phyloP scores from a whole-genome alignment of 2,329 filamentous ascomycete genomes.

The Botryotinia convoluta region DNA sequence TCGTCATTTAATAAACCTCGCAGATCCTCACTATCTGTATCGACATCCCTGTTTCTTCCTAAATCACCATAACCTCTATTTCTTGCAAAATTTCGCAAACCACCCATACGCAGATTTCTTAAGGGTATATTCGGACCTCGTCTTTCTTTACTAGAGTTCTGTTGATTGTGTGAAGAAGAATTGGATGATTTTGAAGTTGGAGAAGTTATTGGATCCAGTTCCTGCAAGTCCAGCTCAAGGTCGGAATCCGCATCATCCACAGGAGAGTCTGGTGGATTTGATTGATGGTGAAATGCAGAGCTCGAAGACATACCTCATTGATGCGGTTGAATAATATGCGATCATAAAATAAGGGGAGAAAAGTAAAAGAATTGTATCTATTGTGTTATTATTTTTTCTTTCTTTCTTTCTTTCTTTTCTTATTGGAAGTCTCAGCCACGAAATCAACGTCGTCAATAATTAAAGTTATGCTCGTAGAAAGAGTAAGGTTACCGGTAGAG shows the following conservation, averaged over 20 bases:
- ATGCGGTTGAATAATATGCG: constrained; percentile 31
- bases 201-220: constrained; percentile 63
- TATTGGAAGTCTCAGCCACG: constrained; percentile 1
- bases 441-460: constrained; percentile 1
- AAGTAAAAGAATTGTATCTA: background rate
- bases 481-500: background rate
- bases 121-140: constrained; percentile 58
- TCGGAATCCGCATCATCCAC: constrained; percentile 72
- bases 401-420: background rate
- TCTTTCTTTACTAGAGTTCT: constrained; percentile 34
- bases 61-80: constrained; percentile 58
- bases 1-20: constrained; percentile 64
- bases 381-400: background rate
- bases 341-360: background rate
- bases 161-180: constrained; percentile 32
- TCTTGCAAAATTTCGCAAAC: constrained; percentile 52
- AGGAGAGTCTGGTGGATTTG: constrained; percentile 56
- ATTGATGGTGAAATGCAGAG: constrained; percentile 34
- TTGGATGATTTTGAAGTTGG: constrained; percentile 31
- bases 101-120: constrained; percentile 66
- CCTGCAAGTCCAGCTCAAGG: constrained; percentile 72
- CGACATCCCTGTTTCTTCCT: constrained; percentile 50
- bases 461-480: background rate
- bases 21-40: constrained; percentile 61
- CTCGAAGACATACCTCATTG: constrained; percentile 42